Evolutionary conservation across 1,284 basidiomycete genomes (phyloP).

Genomic region (Malassezia yamatoensis): DNA sequence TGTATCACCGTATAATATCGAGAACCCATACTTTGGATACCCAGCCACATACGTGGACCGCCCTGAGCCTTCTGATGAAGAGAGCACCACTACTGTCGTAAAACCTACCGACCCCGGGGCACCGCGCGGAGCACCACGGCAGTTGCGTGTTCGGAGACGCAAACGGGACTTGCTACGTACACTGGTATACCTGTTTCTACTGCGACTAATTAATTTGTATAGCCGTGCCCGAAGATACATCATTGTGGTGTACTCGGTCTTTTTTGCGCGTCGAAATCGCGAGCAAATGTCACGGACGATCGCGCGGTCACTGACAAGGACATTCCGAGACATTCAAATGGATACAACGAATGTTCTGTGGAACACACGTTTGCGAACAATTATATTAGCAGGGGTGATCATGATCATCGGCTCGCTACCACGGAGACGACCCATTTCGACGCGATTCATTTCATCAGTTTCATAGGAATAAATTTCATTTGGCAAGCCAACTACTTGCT

Average conservation of each 20-base stretch:
- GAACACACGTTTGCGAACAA: background rate
- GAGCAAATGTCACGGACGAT: background rate
- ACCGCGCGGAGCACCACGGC: slow-evolving; percentile 8
- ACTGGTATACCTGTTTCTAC: slow-evolving; percentile 42
- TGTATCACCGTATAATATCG: slow-evolving; percentile 48
- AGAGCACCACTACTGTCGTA: slow-evolving; percentile 6
- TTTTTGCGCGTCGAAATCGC: background rate
- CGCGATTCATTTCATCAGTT: background rate
- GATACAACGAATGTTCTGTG: background rate
- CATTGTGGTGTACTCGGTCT: slow-evolving; percentile 1
- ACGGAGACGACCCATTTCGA: background rate
- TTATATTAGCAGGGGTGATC: slow-evolving; percentile 2
- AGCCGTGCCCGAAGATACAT: slow-evolving; percentile 19
- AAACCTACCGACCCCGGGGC: slow-evolving; percentile 9
- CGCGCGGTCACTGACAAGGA: slow-evolving; percentile 1
- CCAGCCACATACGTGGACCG: slow-evolving; percentile 50
- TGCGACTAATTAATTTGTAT: slow-evolving; percentile 34
- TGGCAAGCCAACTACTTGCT: slow-evolving; percentile 9
- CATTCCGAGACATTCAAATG: background rate
- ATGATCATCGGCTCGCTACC: background rate
- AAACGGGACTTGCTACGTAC: slow-evolving; percentile 43
- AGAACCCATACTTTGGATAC: slow-evolving; percentile 78
- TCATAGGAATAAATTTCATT: background rate
- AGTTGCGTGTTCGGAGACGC: slow-evolving; percentile 27
- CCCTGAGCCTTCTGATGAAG: slow-evolving; percentile 2